These are phyloP conservation scores for Dichotomopilus funicola DNA, from an alignment of 2,329 filamentous ascomycete genomes.

Conservation along the genomic window DNA sequence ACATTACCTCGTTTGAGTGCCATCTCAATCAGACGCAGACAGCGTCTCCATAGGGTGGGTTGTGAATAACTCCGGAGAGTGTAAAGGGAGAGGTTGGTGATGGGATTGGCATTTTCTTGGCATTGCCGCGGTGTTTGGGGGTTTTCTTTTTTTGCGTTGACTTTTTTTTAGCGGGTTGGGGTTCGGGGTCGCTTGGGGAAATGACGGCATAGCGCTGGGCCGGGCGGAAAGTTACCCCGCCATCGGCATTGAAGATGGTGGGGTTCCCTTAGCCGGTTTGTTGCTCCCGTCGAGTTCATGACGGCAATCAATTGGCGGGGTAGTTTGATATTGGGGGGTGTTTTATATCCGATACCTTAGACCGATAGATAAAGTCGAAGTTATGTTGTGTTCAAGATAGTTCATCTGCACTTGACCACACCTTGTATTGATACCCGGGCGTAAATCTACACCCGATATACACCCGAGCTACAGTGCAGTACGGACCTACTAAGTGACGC, in stretches of 20 bases:
- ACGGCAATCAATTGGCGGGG: conserved; percentile 5
- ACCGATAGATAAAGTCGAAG: too few relatives aligned
- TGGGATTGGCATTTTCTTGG: background rate
- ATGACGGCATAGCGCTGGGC: conserved; percentile 8
- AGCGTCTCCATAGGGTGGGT: background rate
- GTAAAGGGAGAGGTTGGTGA: background rate
- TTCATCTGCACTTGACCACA: too few relatives aligned
- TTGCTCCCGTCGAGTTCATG: too few relatives aligned
- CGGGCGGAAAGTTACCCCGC: conserved; percentile 10
- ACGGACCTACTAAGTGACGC: too few relatives aligned
- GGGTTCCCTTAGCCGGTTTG: background rate
- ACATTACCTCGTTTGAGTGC: conserved; percentile 34
- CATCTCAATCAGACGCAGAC: conserved; percentile 14
- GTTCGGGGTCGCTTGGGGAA: background rate
- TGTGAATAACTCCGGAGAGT: background rate
- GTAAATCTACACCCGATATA: too few relatives aligned
- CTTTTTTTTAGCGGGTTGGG: background rate
- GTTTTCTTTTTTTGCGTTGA: conserved; percentile 4
- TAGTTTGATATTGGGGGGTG: background rate
- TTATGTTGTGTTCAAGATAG: too few relatives aligned
- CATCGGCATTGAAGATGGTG: conserved; percentile 15
- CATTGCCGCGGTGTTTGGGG: background rate
- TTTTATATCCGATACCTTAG: background rate
- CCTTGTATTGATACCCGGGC: too few relatives aligned
- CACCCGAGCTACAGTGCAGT: too few relatives aligned